Evolutionary conservation across 208 protist species (phyloP).

Genomic region (Trypanosoma vivax): DNA sequence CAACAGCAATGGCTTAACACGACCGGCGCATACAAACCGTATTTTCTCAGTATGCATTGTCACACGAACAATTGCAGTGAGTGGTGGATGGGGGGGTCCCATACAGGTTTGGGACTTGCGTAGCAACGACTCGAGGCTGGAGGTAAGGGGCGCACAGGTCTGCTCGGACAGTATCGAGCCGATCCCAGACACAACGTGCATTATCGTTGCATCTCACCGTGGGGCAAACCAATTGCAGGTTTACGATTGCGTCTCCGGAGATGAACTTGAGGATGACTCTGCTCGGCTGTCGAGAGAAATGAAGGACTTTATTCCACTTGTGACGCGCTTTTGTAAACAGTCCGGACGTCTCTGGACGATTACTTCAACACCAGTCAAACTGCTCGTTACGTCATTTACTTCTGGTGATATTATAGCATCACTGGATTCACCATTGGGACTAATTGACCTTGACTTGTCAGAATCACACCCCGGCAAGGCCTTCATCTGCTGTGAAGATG

Average conservation of each 20-base stretch:
- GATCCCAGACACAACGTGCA: constrained; percentile 27
- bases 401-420: constrained; percentile 31
- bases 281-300: constrained; percentile 22
- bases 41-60: constrained; percentile 76
- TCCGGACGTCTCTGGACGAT: constrained; percentile 45
- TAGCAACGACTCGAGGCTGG: constrained; percentile 33
- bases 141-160: constrained; percentile 48
- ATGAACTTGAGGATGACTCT: constrained; percentile 29
- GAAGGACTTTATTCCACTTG: constrained; percentile 13
- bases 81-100: constrained; percentile 82
- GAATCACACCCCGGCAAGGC: constrained; percentile 12
- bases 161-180: constrained; percentile 71
- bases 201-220: constrained; percentile 56
- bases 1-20: constrained; percentile 21
- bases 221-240: constrained; percentile 46
- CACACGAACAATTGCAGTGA: constrained; percentile 34
- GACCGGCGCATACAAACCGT: constrained; percentile 67
- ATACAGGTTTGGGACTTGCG: constrained; percentile 87
- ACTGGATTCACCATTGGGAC: constrained; percentile 15
- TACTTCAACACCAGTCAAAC: constrained; percentile 22
- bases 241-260: constrained; percentile 43
- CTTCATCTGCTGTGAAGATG: constrained; percentile 21
- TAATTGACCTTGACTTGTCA: constrained; percentile 30
- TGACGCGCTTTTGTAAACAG: constrained; percentile 30
- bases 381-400: constrained; percentile 31